Conservation (phyloP, 768 basidiomycete species). For the Mycena belliarum region DNA sequence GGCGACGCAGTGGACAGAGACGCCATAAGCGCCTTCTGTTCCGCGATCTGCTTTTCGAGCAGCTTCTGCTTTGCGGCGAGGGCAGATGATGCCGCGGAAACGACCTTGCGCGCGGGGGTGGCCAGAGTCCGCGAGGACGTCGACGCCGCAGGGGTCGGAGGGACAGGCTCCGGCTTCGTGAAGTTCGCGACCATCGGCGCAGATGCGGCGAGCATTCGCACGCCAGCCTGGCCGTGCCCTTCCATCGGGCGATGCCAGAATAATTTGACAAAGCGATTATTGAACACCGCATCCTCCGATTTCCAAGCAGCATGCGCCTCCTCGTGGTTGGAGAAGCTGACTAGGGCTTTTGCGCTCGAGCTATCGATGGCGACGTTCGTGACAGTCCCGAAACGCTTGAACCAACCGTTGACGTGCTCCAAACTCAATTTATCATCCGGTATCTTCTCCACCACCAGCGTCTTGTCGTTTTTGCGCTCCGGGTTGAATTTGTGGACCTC, state of each 20-base stretch:
- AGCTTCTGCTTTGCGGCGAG: slow-evolving; percentile 76
- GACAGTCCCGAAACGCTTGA: slow-evolving; percentile 89
- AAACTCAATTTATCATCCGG: slow-evolving; percentile 81
- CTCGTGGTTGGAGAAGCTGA: slow-evolving; percentile 81
- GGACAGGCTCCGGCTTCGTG: slow-evolving; percentile 24
- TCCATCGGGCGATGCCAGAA: slow-evolving; percentile 96
- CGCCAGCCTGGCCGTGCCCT: slow-evolving; percentile 81
- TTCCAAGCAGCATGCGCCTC: slow-evolving; percentile 92
- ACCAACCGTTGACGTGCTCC: slow-evolving; percentile 82
- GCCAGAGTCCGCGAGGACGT: slow-evolving; percentile 29
- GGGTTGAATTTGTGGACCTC: slow-evolving; percentile 69
- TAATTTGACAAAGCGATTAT: slow-evolving; percentile 91
- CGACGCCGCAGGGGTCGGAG: slow-evolving; percentile 21
- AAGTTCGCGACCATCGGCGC: slow-evolving; percentile 75
- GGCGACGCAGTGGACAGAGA: slow-evolving; percentile 60
- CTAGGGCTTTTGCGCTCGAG: slow-evolving; percentile 74
- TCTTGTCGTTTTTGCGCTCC: slow-evolving; percentile 71
- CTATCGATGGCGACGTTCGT: slow-evolving; percentile 89
- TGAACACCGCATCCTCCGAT: slow-evolving; percentile 92
- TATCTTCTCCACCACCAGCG: slow-evolving; percentile 92
- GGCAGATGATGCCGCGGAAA: slow-evolving; percentile 42
- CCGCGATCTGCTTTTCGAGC: slow-evolving; percentile 79
- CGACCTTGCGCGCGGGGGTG: slow-evolving; percentile 37
- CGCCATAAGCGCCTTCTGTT: slow-evolving; percentile 86
- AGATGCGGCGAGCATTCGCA: slow-evolving; percentile 78